A percentile compares a stretch with the other conserved stretches of the same genome.
phyloP scores from a whole-genome alignment of 495 filamentous ascomycete species.

The Neurospora sp. region DNA sequence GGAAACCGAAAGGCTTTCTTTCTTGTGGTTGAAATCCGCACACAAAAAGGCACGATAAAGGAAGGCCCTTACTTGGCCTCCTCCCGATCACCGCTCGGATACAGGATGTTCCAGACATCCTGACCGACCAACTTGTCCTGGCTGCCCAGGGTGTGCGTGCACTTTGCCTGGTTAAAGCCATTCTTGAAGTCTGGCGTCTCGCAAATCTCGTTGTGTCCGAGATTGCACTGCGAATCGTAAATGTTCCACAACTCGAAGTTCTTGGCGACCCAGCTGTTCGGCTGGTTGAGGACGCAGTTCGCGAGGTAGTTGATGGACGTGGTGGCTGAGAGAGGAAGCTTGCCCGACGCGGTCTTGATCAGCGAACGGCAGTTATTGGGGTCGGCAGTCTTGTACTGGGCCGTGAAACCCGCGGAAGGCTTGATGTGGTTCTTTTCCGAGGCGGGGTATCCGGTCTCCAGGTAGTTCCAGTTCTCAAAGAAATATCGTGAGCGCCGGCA shows the following conservation, averaged over 20 bases:
- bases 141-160: constrained; percentile 22
- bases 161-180: constrained; percentile 18
- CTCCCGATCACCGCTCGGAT: background rate
- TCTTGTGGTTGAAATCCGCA: too few species aligned
- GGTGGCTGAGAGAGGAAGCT: constrained; percentile 28
- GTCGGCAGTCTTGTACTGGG: constrained; percentile 17
- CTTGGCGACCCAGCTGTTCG: constrained; percentile 6
- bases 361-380: constrained; percentile 10
- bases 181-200: constrained; percentile 17
- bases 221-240: constrained; percentile 22
- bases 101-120: background rate
- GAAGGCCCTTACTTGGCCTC: too few species aligned
- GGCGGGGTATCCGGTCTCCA: constrained; percentile 27
- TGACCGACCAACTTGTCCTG: background rate
- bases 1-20: too few species aligned
- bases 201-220: constrained; percentile 31
- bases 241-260: constrained; percentile 30
- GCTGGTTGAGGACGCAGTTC: constrained; percentile 18
- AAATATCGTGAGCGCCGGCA: constrained; percentile 32
- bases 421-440: background rate
- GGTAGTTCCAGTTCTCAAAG: constrained; percentile 29
- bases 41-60: too few species aligned
- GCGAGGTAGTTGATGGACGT: constrained; percentile 34
- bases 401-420: constrained; percentile 24
- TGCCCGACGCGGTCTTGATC: background rate